Conservation (phyloP, 2,329 filamentous ascomycete species). For the Lachnellula willkommii region DNA sequence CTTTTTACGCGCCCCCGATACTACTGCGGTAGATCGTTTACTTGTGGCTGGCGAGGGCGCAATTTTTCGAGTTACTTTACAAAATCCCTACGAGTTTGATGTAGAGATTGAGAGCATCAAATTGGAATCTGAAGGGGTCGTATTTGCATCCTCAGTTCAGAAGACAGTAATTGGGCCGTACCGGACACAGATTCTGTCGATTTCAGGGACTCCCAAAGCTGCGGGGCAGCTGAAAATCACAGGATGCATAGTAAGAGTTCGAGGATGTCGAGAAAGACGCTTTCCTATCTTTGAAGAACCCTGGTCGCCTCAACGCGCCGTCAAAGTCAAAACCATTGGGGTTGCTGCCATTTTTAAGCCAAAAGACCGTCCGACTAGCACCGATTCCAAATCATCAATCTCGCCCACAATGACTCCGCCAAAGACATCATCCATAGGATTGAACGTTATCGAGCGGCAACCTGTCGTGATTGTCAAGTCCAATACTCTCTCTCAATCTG, state of each 20-base stretch:
- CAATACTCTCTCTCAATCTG: constrained; percentile 74
- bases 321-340: constrained; percentile 73
- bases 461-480: constrained; percentile 71
- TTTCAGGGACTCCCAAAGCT: constrained; percentile 62
- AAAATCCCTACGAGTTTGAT: constrained; percentile 93
- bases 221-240: constrained; percentile 67
- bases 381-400: constrained; percentile 31
- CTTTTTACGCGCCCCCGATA: constrained; percentile 65
- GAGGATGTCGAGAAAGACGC: constrained; percentile 72
- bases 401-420: constrained; percentile 38
- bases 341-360: constrained; percentile 41
- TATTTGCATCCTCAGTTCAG: constrained; percentile 62
- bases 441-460: constrained; percentile 75
- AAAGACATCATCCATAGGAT: constrained; percentile 48
- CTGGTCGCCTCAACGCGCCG: constrained; percentile 65
- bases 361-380: constrained; percentile 29
- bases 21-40: constrained; percentile 56
- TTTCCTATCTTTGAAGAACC: constrained; percentile 78
- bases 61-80: constrained; percentile 74
- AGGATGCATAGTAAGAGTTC: constrained; percentile 74
- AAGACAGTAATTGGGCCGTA: constrained; percentile 72
- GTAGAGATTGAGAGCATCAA: constrained; percentile 79
- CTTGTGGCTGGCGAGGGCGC: constrained; percentile 75
- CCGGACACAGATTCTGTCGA: constrained; percentile 69
- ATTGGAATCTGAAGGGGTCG: constrained; percentile 67